These are phyloP conservation scores for Prunus mira DNA, from an alignment of 306 rosid genomes.

Conservation along the genomic window DNA sequence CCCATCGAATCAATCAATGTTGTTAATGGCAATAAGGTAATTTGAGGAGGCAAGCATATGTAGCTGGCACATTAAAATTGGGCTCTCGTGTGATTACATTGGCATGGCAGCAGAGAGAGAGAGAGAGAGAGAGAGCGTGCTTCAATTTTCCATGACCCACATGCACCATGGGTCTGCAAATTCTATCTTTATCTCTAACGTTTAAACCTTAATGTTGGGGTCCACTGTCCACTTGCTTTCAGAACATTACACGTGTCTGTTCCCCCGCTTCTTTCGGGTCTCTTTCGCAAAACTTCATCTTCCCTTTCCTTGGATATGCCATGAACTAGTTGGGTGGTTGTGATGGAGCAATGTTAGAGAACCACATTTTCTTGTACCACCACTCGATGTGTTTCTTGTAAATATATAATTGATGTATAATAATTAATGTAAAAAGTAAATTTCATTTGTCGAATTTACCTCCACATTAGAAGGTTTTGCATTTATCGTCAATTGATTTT, in stretches of 20 bases:
- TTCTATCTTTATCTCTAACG: constrained; percentile 39
- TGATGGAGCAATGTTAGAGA: too few relatives aligned
- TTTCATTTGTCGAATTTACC: too few relatives aligned
- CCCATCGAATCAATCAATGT: neutral
- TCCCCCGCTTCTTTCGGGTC: constrained; percentile 63
- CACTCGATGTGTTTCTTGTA: too few relatives aligned
- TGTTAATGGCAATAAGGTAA: neutral
- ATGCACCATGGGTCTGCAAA: constrained; percentile 50
- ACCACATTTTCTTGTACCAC: too few relatives aligned
- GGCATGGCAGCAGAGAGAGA: neutral
- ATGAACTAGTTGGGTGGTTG: too few relatives aligned
- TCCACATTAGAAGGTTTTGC: too few relatives aligned
- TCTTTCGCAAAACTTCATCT: constrained; percentile 5
- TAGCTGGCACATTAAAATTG: constrained; percentile 42
- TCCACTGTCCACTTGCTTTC: constrained; percentile 39
- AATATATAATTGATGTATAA: too few relatives aligned
- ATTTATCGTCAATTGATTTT: too few relatives aligned
- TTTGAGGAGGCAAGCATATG: neutral
- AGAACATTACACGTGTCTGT: constrained; percentile 41
- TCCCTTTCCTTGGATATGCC: neutral
- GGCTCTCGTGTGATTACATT: constrained; percentile 17
- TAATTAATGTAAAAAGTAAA: too few relatives aligned
- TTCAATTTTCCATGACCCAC: constrained; percentile 73
- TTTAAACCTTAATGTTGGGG: constrained; percentile 23
- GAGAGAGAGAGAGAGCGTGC: constrained; percentile 15